A percentile compares a stretch with the other conserved stretches of the same genome.
Conservation (phyloP, 306 rosid species). For the Malus fusca region DNA sequence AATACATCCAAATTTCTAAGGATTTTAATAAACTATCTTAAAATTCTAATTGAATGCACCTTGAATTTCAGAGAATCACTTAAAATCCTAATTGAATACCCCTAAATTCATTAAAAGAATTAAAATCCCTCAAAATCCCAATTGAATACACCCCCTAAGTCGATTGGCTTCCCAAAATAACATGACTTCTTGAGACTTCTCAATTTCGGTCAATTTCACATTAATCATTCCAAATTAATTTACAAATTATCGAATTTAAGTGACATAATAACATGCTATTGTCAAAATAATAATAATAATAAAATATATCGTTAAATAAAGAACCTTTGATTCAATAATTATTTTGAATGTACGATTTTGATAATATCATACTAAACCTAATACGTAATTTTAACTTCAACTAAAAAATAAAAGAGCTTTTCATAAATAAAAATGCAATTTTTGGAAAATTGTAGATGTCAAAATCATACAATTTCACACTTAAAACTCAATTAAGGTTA, state of each 20-base stretch:
- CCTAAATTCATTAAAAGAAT: too few species aligned
- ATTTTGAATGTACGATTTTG: neutral
- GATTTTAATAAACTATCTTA: too few species aligned
- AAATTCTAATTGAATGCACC: too few species aligned
- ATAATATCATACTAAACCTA: neutral
- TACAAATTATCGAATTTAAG: neutral
- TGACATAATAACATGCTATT: neutral
- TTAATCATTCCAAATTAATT: neutral
- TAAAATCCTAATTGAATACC: too few species aligned
- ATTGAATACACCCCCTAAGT: too few species aligned
- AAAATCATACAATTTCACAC: neutral
- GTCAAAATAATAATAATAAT: neutral
- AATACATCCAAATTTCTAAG: too few species aligned
- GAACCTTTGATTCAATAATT: neutral
- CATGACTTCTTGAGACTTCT: neutral
- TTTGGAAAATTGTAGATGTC: neutral
- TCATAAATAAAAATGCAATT: too few species aligned
- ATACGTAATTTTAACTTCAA: too few species aligned
- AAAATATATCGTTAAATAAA: neutral
- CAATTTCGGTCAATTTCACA: neutral
- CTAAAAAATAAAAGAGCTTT: too few species aligned
- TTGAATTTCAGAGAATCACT: too few species aligned
- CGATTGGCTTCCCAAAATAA: neutral
- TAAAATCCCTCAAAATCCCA: too few species aligned
- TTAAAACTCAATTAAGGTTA: neutral